Conservation (phyloP, 345 rosid species). For the Sonneratia caseolaris region DNA sequence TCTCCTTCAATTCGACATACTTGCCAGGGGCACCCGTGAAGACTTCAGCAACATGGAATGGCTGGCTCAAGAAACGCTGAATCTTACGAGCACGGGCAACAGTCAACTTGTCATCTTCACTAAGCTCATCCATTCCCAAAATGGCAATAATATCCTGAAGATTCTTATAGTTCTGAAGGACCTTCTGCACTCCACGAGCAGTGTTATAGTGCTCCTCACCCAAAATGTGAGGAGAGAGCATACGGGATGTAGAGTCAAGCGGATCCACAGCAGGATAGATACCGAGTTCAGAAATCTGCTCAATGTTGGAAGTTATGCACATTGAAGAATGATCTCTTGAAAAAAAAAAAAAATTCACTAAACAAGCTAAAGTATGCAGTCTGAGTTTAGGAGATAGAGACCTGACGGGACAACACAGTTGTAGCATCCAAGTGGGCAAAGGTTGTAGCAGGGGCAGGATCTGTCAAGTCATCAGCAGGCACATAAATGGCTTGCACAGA, state of each 20-base stretch:
- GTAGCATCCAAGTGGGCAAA: conserved; percentile 99
- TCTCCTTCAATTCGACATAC: conserved; percentile 90
- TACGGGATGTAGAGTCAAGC: conserved; percentile 91
- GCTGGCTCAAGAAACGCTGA: conserved; percentile 94
- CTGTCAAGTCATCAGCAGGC: conserved; percentile 99
- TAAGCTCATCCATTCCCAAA: conserved; percentile 99
- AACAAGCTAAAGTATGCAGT: neutral
- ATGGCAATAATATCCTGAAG: conserved; percentile 98
- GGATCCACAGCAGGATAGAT: conserved; percentile 99
- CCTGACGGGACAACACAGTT: conserved; percentile 96
- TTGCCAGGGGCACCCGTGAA: conserved; percentile 99
- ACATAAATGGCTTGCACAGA: conserved; percentile 98
- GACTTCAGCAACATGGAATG: conserved; percentile 98
- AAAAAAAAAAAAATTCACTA: neutral
- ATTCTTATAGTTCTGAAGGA: conserved; percentile 96
- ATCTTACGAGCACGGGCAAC: conserved; percentile 98
- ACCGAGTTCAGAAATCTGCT: conserved; percentile 92
- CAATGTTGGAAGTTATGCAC: neutral
- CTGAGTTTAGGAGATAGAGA: conserved; percentile 10
- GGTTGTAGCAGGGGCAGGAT: conserved; percentile 99
- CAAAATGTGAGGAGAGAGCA: conserved; percentile 94
- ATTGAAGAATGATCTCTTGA: neutral
- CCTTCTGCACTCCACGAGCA: conserved; percentile 97
- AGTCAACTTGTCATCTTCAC: conserved; percentile 97
- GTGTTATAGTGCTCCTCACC: conserved; percentile 94